These are phyloP conservation scores for Pichia cactophila DNA, from an alignment of 1,139 yeast species.

Conservation along the genomic window DNA sequence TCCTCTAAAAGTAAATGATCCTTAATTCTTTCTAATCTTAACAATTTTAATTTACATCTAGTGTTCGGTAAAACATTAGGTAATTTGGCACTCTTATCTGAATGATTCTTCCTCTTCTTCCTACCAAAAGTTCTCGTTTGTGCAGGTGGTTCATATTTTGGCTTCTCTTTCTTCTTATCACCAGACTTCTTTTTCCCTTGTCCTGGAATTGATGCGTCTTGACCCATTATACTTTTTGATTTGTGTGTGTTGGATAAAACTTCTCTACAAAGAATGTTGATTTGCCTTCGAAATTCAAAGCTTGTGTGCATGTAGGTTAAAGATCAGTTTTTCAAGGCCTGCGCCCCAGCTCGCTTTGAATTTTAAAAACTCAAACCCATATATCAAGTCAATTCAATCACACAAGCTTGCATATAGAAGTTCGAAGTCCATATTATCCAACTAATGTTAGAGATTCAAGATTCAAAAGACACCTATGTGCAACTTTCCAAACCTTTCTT, in stretches of 20 bases:
- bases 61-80: constrained; percentile 91
- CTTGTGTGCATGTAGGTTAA: too few species aligned
- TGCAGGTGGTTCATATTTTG: constrained; percentile 97
- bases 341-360: too few species aligned
- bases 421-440: too few species aligned
- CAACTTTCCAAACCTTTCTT: constrained; percentile 63
- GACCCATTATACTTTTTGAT: constrained; percentile 22
- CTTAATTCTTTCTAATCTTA: constrained; percentile 92
- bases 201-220: constrained; percentile 29
- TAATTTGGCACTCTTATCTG: constrained; percentile 78
- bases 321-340: not conserved
- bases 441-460: not conserved
- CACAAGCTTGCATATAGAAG: too few species aligned
- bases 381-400: too few species aligned
- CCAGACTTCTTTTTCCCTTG: constrained; percentile 23
- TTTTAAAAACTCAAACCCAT: too few species aligned
- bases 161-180: constrained; percentile 64
- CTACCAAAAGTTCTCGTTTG: constrained; percentile 80
- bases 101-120: constrained; percentile 78
- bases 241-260: not conserved
- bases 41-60: constrained; percentile 81
- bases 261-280: not conserved
- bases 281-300: not conserved
- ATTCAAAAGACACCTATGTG: constrained; percentile 13
- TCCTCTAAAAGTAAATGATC: constrained; percentile 93